A percentile compares a stretch with the other conserved stretches of the same genome.
Conservation (phyloP, 495 filamentous ascomycete genomes). For the Hyaloscypha bicolor region DNA sequence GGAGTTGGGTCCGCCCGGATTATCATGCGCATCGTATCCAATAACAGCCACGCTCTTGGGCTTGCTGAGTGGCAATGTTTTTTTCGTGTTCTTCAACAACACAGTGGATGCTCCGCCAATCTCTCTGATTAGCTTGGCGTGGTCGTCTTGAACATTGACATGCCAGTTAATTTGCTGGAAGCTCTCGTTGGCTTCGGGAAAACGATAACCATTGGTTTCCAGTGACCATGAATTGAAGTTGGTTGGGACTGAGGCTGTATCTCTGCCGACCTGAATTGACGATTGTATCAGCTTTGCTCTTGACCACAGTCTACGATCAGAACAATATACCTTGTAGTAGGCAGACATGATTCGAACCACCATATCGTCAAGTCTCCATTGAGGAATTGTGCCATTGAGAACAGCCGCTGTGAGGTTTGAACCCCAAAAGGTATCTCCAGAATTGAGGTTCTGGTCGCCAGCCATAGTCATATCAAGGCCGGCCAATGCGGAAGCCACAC, state of each 20-base stretch:
- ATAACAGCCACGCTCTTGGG: constrained; percentile 80
- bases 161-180: constrained; percentile 78
- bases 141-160: constrained; percentile 80
- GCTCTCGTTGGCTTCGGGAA: constrained; percentile 61
- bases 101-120: constrained; percentile 79
- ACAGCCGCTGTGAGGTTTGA: constrained; percentile 83
- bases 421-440: constrained; percentile 77
- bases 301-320: not conserved
- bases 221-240: constrained; percentile 89
- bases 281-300: not conserved
- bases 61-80: constrained; percentile 73
- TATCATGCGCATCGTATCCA: constrained; percentile 82
- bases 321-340: constrained; percentile 72
- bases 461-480: constrained; percentile 97
- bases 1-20: constrained; percentile 79
- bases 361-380: constrained; percentile 94
- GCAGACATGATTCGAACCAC: constrained; percentile 87
- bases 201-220: constrained; percentile 71
- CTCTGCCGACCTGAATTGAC: constrained; percentile 45
- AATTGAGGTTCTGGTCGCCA: constrained; percentile 77
- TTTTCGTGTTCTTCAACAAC: constrained; percentile 80
- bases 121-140: constrained; percentile 70
- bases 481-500: constrained; percentile 75
- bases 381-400: constrained; percentile 86
- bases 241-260: constrained; percentile 52